Evolutionary conservation across 768 basidiomycete species (phyloP).

Genomic region (Leucocoprinus leucothites): DNA sequence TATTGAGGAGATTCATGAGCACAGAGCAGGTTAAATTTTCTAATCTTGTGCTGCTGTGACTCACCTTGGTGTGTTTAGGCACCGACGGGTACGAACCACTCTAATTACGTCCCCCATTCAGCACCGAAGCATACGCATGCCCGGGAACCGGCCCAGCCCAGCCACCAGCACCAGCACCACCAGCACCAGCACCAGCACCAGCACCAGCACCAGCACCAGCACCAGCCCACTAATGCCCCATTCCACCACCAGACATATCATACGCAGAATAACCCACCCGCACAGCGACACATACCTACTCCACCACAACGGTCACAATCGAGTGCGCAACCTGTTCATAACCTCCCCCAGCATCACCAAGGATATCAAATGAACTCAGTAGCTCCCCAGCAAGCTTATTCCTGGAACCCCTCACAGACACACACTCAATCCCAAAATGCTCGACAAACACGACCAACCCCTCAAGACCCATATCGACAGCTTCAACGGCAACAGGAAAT

Average conservation of each 20-base stretch:
- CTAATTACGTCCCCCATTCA: background rate
- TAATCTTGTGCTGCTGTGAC: background rate
- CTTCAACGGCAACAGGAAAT: background rate
- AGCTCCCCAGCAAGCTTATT: background rate
- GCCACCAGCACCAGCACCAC: no score
- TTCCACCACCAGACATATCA: no score
- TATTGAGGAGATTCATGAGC: conserved; percentile 13
- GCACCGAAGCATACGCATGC: background rate
- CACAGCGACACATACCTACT: background rate
- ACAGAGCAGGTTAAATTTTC: conserved; percentile 19
- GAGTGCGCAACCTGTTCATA: background rate
- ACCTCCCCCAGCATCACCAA: background rate
- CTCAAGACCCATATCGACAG: background rate
- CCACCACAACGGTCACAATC: background rate
- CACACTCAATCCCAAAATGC: background rate
- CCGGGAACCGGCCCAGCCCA: no score
- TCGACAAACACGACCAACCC: background rate
- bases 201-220: background rate
- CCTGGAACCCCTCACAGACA: background rate
- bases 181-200: background rate
- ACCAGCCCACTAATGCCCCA: background rate
- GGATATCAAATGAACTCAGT: background rate
- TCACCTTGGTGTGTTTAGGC: background rate
- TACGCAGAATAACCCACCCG: background rate
- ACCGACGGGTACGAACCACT: background rate